A percentile compares a stretch with the other conserved stretches of the same genome.
phyloP scores from a whole-genome alignment of 2,329 filamentous ascomycete species.

The Trichothecium roseum region DNA sequence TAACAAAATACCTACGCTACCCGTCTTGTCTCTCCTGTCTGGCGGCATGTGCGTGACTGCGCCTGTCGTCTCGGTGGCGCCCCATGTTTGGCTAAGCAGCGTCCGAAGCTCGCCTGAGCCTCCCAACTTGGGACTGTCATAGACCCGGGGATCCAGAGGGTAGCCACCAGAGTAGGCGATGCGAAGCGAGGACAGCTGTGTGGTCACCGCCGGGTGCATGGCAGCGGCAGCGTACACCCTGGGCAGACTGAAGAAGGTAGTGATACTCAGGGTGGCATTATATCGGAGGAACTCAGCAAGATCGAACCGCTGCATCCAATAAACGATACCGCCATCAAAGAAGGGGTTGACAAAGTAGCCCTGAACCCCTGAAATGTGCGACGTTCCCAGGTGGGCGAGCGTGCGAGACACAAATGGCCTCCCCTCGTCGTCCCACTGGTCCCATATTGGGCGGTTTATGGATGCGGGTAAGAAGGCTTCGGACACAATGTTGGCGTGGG shows the following conservation, averaged over 20 bases:
- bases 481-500: constrained; percentile 33
- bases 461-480: constrained; percentile 19
- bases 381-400: constrained; percentile 31
- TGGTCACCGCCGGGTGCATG: constrained; percentile 40
- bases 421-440: constrained; percentile 13
- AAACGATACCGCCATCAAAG: constrained; percentile 36
- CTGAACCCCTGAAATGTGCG: constrained; percentile 35
- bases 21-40: constrained; percentile 29
- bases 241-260: constrained; percentile 47
- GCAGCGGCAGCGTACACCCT: constrained; percentile 49
- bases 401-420: constrained; percentile 18
- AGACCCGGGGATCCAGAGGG: constrained; percentile 40
- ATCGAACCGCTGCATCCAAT: constrained; percentile 54
- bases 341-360: constrained; percentile 28
- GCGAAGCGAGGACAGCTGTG: constrained; percentile 41
- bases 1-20: constrained; percentile 27
- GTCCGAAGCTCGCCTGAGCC: constrained; percentile 23
- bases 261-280: constrained; percentile 37
- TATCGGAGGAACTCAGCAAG: constrained; percentile 44
- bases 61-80: constrained; percentile 44
- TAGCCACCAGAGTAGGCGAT: constrained; percentile 42
- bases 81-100: constrained; percentile 39
- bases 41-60: constrained; percentile 34
- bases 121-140: constrained; percentile 30
- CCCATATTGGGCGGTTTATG: constrained; percentile 18